These are phyloP conservation scores for Erysiphe pulchra DNA, from an alignment of 2,329 filamentous ascomycete genomes.

Conservation along the genomic window DNA sequence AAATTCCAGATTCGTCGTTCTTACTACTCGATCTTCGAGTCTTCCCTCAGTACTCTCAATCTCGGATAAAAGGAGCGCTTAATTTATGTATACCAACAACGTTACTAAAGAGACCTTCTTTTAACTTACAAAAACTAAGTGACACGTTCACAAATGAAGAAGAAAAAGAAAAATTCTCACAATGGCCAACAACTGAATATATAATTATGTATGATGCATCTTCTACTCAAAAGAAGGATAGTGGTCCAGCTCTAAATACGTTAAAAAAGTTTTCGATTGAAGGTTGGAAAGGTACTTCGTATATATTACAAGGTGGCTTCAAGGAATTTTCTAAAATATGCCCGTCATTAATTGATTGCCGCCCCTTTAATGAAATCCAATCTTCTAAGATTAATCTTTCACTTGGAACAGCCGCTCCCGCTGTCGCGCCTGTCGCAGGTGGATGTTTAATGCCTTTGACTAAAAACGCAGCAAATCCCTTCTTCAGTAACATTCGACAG, in stretches of 20 bases:
- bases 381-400: slow-evolving; percentile 22
- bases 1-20: slow-evolving; percentile 14
- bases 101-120: slow-evolving; percentile 69
- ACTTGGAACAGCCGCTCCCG: slow-evolving; percentile 20
- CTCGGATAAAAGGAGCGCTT: slow-evolving; percentile 54
- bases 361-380: slow-evolving; percentile 15
- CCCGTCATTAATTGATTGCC: slow-evolving; percentile 34
- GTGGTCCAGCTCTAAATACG: slow-evolving; percentile 56
- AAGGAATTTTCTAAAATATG: slow-evolving; percentile 41
- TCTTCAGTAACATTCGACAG: slow-evolving; percentile 89
- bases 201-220: slow-evolving; percentile 73
- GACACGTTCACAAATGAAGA: slow-evolving; percentile 56
- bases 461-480: slow-evolving; percentile 51
- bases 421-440: slow-evolving; percentile 57
- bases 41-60: slow-evolving; percentile 52
- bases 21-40: slow-evolving; percentile 70
- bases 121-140: slow-evolving; percentile 66
- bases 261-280: slow-evolving; percentile 80
- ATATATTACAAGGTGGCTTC: slow-evolving; percentile 65
- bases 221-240: slow-evolving; percentile 58
- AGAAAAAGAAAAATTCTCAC: slow-evolving; percentile 46
- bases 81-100: slow-evolving; percentile 93
- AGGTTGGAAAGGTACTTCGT: slow-evolving; percentile 48
- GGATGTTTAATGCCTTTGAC: slow-evolving; percentile 59
- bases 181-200: slow-evolving; percentile 47